These are phyloP conservation scores for Ophiostoma ips DNA, from an alignment of 2,329 filamentous ascomycete species.

Conservation along the genomic window DNA sequence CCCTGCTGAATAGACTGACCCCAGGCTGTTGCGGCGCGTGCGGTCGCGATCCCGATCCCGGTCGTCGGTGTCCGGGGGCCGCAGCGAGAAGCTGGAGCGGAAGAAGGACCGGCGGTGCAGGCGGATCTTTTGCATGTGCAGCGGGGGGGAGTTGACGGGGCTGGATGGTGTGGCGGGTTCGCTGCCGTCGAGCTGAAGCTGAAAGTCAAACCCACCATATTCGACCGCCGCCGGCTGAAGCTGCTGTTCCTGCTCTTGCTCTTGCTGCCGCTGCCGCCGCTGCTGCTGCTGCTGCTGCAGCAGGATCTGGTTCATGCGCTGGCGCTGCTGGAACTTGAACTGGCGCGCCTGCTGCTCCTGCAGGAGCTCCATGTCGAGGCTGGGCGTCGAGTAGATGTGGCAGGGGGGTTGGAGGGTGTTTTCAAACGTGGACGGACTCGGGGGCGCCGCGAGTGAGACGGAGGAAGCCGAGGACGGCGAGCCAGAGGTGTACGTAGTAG, in stretches of 20 bases:
- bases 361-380: conserved; percentile 7
- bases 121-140: neutral
- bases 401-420: conserved; percentile 6
- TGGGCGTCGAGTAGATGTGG: neutral
- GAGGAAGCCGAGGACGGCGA: neutral
- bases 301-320: conserved; percentile 6
- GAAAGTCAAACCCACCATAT: neutral
- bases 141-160: too few relatives aligned
- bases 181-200: too few relatives aligned
- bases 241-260: neutral
- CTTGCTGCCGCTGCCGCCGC: conserved; percentile 10
- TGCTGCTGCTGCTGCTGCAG: neutral
- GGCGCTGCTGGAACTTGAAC: conserved; percentile 7
- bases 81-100: neutral
- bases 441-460: neutral
- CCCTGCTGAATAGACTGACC: conserved; percentile 13
- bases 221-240: too few relatives aligned
- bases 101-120: conserved; percentile 1
- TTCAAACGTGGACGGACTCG: conserved; percentile 9
- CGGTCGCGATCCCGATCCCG: conserved; percentile 6
- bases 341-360: conserved; percentile 11
- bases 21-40: conserved; percentile 19
- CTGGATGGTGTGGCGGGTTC: too few relatives aligned
- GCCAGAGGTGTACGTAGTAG: too few relatives aligned
- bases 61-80: neutral